A percentile compares a stretch with the other conserved stretches of the same genome.
These are phyloP conservation scores for Abrus precatorius DNA, from an alignment of 306 rosid genomes.

Conservation along the genomic window DNA sequence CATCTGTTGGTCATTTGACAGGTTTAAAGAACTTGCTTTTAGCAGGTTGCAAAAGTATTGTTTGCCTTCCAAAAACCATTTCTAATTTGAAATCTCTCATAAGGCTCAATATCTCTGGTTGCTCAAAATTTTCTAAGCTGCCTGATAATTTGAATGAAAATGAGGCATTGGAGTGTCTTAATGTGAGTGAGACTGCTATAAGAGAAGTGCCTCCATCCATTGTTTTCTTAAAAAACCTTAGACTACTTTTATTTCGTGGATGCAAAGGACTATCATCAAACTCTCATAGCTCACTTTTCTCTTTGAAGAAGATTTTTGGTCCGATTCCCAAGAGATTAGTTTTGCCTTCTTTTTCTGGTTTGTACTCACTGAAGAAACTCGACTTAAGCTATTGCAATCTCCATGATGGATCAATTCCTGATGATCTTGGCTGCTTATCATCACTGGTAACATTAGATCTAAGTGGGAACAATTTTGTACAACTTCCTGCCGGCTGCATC, in stretches of 20 bases:
- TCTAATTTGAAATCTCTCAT: constrained; percentile 43
- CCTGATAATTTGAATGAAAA: constrained; percentile 40
- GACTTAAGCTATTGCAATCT: constrained; percentile 41
- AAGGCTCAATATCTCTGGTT: constrained; percentile 35
- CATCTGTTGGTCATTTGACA: constrained; percentile 38
- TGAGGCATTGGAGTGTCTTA: constrained; percentile 38
- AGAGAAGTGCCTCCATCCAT: constrained; percentile 41
- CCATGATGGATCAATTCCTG: constrained; percentile 46
- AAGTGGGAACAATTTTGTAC: constrained; percentile 40
- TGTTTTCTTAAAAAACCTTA: constrained; percentile 13
- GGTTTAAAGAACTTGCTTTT: constrained; percentile 37
- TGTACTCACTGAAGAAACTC: constrained; percentile 18
- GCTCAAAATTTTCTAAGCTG: constrained; percentile 42
- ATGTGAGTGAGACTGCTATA: constrained; percentile 28
- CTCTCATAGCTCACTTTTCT: constrained; percentile 14
- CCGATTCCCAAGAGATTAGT: constrained; percentile 20
- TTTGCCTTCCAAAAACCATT: constrained; percentile 38
- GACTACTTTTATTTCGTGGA: constrained; percentile 5
- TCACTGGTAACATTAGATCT: constrained; percentile 34
- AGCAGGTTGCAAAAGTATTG: constrained; percentile 23
- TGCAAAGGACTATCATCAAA: constrained; percentile 1
- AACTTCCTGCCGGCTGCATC: constrained; percentile 14
- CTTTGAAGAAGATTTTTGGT: constrained; percentile 20
- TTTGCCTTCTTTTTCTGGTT: constrained; percentile 41
- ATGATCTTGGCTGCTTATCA: constrained; percentile 38